phyloP scores from a whole-genome alignment of 208 protist genomes.

The Leishmania arabica region DNA sequence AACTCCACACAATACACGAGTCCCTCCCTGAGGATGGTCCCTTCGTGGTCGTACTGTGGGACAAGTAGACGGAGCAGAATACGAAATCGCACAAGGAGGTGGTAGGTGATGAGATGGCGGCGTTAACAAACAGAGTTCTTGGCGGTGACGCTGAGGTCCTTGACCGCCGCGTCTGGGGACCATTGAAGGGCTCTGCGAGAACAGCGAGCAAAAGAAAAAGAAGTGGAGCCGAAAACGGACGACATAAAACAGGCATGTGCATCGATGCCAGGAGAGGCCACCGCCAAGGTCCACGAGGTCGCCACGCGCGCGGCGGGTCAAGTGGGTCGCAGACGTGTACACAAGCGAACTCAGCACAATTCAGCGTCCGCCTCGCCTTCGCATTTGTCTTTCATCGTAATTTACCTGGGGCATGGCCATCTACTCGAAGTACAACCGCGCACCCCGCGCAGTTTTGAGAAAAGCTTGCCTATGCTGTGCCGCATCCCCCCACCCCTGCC shows the following conservation, averaged over 20 bases:
- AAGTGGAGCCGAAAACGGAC: not conserved
- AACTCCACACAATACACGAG: not conserved
- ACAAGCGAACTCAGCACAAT: not conserved
- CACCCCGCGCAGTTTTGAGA: not conserved
- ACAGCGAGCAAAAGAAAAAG: not conserved
- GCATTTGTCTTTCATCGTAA: not conserved
- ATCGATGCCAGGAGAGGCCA: not conserved
- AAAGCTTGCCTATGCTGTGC: not conserved
- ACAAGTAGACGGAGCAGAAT: not conserved
- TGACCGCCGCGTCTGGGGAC: not conserved
- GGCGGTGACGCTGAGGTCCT: not conserved
- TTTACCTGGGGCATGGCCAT: not conserved
- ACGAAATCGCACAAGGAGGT: not conserved
- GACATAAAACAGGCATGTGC: not conserved
- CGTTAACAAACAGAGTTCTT: no score
- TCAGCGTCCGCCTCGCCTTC: not conserved
- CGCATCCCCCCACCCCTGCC: not conserved
- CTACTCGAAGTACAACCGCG: not conserved
- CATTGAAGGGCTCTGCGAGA: not conserved
- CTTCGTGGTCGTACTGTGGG: not conserved
- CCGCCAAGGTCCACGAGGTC: not conserved
- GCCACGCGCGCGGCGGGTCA: not conserved
- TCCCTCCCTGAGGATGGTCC: not conserved
- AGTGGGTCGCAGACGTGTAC: not conserved
- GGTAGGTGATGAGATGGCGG: not conserved